Base-by-base conservation (phyloP, 192 early-diverging fungal species). In the Phlyctochytrium arcticum region DNA sequence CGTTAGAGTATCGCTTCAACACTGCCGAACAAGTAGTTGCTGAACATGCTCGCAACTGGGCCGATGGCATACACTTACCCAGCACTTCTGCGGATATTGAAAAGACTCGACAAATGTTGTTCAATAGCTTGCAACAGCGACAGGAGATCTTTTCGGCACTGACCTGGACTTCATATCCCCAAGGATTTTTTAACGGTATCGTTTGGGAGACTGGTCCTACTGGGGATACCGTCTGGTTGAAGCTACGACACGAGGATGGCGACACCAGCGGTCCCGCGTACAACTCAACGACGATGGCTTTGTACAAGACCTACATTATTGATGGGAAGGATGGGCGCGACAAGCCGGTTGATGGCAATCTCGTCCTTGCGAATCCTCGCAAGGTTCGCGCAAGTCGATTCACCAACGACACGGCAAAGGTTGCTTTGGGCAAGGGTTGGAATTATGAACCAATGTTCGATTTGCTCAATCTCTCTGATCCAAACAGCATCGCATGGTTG, bases 41-140 rank as follows among this genome's bases (percentile, higher is more conserved):
- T 10, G 42, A 9, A 19, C 58, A 60, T 5, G 44, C 30, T 15
- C 58, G 58, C 17, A 60, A 60, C 58, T 60, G 58, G 58, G 39
- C 15, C 12, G 30, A 48, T 8, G 58, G 58, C 42, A 35, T 19
- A n/a, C 47, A 60, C 35, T 50, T n/a, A 0, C 7, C 30, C 17
- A 42, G 10, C n/a, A 60, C 58, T 23, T 1, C 15, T 15, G 58
- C 2, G 2, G 58, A 60, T 42, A 57, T n/a, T n/a, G n/a, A n/a
- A n/a, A n/a, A n/a, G n/a, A n/a, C n/a, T n/a, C n/a, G n/a, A n/a
- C n/a, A n/a, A 33, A 30, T 57, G 30, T 34, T 26, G 29, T 26
- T 34, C 33, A 15, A 30, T 33, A 30, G 15, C 10, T 3, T 27
- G 50, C 15, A 1, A 53, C 15, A 12, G 10, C 15, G n/a, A 0